A percentile compares a stretch with the other conserved stretches of the same genome.
These are phyloP conservation scores for Setaria viridis DNA, from an alignment of 202 grass and related monocot genomes.

Conservation along the genomic window DNA sequence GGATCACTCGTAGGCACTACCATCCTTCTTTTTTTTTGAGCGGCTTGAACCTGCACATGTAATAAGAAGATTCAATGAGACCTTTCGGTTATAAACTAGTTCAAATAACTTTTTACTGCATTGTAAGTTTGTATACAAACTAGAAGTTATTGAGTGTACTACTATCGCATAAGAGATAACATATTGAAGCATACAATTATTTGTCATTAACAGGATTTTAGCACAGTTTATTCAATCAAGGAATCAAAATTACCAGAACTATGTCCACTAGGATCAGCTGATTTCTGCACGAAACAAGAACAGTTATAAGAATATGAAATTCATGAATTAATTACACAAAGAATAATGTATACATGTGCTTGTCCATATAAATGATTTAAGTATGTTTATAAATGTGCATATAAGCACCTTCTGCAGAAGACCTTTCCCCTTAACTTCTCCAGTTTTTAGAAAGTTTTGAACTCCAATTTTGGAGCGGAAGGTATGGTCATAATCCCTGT, in stretches of 20 bases:
- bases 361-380: not conserved
- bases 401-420: not conserved
- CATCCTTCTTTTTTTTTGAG: not conserved
- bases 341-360: not conserved
- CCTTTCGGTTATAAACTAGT: not conserved
- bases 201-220: not conserved
- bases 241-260: conserved; percentile 3
- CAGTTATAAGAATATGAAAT: not conserved
- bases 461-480: too few species aligned
- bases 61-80: not conserved
- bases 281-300: not conserved
- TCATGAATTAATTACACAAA: not conserved
- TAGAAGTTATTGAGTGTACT: not conserved
- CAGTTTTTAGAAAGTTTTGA: not conserved
- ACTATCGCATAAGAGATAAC: not conserved
- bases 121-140: not conserved
- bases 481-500: too few species aligned
- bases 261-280: not conserved
- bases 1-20: not conserved
- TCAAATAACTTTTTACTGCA: not conserved
- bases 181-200: not conserved
- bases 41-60: not conserved
- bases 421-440: not conserved
- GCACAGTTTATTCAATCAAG: not conserved
- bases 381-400: not conserved